Evolutionary conservation across 2,329 filamentous ascomycete species (phyloP), one percentile per base, ranked within the genome.

Genomic region (Fusarium palustre): DNA sequence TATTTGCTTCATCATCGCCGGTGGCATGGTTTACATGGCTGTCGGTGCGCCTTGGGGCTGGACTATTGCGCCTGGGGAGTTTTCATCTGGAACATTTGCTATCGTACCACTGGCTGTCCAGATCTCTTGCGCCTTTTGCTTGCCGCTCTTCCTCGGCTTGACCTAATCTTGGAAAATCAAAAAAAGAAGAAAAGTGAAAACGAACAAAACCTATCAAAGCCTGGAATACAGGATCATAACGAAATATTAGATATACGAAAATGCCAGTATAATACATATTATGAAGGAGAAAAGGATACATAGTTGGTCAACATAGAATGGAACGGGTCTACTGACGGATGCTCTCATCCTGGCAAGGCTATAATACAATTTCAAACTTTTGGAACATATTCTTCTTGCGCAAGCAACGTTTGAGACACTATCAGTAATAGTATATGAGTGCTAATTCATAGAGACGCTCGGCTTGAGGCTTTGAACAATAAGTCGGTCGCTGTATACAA

Each of bases 11-110:
- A 11, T 71, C 0, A 47, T 75, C 3, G 59, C 73, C 0, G 73
- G 64, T 31, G 73, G 66, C 3, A 75, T 75, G 73, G 66, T 75
- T 25, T 75, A 75, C 6, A 71, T 75, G 72, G 63, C 73, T 4
- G 57, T 72, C 22, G 73, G 63, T 34, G 73, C 73, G 1, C 73
- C 73, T 2, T 73, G 68, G 63, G 68, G 68, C 5, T 75, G 74
- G 74, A 72, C 63, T 43, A 75, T 75, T 48, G 59, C 69, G 3
- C 73, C 73, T 13, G 73, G 64, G 1, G 18, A 66, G 45, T 74
- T 69, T 36, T 75, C 73, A 6, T 56, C 73, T 22, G 73, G 71
- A 24, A 74, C 68, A 7, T 75, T 65, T 46, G 73, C 73, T 2
- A 75, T 75, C 18, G 68, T 75, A 5, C 73, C 73, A 20, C 36